Evolutionary conservation across 176 grass and related monocot genomes (phyloP), one percentile per base, ranked within the genome.

Genomic region (Pontederia paniculata): DNA sequence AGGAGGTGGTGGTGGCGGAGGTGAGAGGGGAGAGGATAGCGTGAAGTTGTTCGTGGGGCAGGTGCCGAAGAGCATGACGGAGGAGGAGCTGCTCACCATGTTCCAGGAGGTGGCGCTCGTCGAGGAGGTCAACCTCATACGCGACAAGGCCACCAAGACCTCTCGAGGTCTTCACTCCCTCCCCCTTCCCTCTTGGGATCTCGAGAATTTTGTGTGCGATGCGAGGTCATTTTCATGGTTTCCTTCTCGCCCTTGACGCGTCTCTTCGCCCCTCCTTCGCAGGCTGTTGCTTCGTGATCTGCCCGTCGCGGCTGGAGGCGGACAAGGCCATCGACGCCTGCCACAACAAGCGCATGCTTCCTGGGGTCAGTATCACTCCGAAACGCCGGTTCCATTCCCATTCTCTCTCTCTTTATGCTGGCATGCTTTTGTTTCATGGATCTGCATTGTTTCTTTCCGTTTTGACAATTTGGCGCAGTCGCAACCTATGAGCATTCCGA

Each of bases 91-190:
- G 5, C 72, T 89, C 44, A 65, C 69, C 47, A 42, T 95, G 73
- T 95, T 95, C 76, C 77, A 85, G 73, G 81, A 95, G 62, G 85
- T 95, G 14, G 73, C 90, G 47, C 49, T 73, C 72, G 90, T 95
- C 25, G 84, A 89, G 62, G 90, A 95, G 85, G 90, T 89, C 76
- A 95, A 80, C 76, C 69, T 95, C 77, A 89, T 95, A 64, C 84
- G 80, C 74, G 90, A 95, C 82, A 95, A 95, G 82, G 73, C 61
- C 41, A 95, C 85, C 71, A 95, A 86, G 70, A 76, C 80, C 22
- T 95, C 90, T 44, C 73, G 90, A 95, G 90, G 90, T 95, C 60
- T 37, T 42, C 45, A 21, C 19, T 47, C 47, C 6, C 9, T 47
- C 60, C 12, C 41, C 47, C 60, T 9, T 47, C 43, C 16, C 43